Evolutionary conservation across 306 rosid species (phyloP).

Genomic region (Bauhinia variegata): DNA sequence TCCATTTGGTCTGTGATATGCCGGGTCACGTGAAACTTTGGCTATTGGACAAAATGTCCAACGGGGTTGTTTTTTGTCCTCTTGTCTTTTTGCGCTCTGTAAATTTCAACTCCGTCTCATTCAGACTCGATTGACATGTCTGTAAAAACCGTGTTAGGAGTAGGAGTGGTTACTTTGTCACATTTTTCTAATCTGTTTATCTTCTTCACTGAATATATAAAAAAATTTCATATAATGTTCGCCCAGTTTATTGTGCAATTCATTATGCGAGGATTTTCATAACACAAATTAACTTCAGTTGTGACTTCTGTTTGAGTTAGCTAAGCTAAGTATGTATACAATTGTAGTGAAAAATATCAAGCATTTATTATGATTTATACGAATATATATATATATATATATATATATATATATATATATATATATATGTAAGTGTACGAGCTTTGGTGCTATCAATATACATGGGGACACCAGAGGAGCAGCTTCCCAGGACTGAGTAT

Average conservation of each 20-base stretch:
- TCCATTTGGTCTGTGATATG: slow-evolving; percentile 26
- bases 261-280: background rate
- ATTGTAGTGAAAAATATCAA: too few species aligned
- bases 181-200: background rate
- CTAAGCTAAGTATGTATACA: too few species aligned
- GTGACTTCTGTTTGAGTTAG: too few species aligned
- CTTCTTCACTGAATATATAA: background rate
- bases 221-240: too few species aligned
- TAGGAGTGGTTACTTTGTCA: background rate
- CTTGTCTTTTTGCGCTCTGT: slow-evolving; percentile 51
- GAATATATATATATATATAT: too few species aligned
- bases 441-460: slow-evolving; percentile 1
- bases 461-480: slow-evolving; percentile 23
- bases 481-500: slow-evolving; percentile 53
- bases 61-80: slow-evolving; percentile 47
- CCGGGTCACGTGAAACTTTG: slow-evolving; percentile 60
- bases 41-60: slow-evolving; percentile 65
- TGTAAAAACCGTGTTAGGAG: slow-evolving; percentile 21
- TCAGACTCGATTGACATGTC: slow-evolving; percentile 21
- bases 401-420: too few species aligned
- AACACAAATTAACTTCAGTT: too few species aligned
- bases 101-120: slow-evolving; percentile 43
- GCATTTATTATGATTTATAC: too few species aligned
- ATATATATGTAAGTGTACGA: background rate
- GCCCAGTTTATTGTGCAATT: background rate